A percentile compares a stretch with the other conserved stretches of the same genome.
phyloP scores from a whole-genome alignment of 2,329 filamentous ascomycete genomes.

The Exophiala lecanii-corni region DNA sequence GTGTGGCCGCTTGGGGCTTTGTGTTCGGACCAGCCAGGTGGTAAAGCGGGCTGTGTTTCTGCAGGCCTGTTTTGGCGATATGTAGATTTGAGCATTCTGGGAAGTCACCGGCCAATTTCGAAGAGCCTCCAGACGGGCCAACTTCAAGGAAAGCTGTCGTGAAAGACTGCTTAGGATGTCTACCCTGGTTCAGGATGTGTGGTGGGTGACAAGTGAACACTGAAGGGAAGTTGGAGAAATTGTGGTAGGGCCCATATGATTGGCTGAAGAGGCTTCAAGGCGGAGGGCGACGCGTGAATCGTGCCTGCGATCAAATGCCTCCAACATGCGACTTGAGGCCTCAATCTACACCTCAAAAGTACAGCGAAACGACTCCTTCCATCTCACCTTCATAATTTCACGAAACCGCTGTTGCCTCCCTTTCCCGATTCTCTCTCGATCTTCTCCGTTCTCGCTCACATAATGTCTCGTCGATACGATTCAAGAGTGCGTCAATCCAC shows the following conservation, averaged over 20 bases:
- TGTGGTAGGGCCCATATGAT: conserved; percentile 5
- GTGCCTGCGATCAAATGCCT: conserved; percentile 14
- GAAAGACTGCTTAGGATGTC: no score
- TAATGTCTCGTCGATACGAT: conserved; percentile 96
- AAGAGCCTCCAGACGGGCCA: no score
- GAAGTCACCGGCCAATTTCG: no score
- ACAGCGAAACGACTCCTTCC: no score
- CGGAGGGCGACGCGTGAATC: conserved; percentile 15
- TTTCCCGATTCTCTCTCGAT: background rate
- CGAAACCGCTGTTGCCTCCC: no score
- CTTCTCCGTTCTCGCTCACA: conserved; percentile 27
- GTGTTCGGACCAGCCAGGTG: conserved; percentile 86
- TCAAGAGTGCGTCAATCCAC: conserved; percentile 66
- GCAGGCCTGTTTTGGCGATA: conserved; percentile 54
- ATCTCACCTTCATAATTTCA: no score
- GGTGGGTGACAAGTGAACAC: no score
- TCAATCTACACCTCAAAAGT: conserved; percentile 2
- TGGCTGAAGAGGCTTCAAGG: conserved; percentile 4
- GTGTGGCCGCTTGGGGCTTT: conserved; percentile 76
- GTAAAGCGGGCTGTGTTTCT: conserved; percentile 50
- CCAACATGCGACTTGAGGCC: no score
- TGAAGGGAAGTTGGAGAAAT: background rate
- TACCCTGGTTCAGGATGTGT: no score
- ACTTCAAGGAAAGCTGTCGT: no score
- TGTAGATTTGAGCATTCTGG: conserved; percentile 69